Conservation (phyloP, 805 yeast genomes). For the Helenozyma baotianmanensis region DNA sequence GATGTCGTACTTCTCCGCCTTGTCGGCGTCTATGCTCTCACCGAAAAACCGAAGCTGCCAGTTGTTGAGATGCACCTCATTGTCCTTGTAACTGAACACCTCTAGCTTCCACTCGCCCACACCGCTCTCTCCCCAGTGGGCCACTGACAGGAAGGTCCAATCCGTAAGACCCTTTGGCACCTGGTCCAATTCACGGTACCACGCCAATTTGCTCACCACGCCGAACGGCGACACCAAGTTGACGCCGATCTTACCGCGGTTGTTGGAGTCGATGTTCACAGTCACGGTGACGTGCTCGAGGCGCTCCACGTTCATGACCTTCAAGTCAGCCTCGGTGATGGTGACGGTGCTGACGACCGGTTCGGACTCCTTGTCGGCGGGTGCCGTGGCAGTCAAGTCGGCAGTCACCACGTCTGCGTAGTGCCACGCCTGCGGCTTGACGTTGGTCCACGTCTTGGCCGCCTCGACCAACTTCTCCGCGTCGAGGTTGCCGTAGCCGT, state of each 20-base stretch:
- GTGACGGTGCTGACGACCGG: constrained; percentile 27
- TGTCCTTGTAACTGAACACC: constrained; percentile 44
- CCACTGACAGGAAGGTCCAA: constrained; percentile 97
- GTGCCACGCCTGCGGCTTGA: constrained; percentile 89
- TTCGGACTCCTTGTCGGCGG: constrained; percentile 11
- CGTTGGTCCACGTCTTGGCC: constrained; percentile 74
- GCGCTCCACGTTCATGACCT: constrained; percentile 56
- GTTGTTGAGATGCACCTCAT: constrained; percentile 39
- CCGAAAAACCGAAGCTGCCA: constrained; percentile 88
- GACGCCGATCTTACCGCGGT: constrained; percentile 68
- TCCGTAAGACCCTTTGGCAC: constrained; percentile 56
- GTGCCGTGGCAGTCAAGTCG: constrained; percentile 3
- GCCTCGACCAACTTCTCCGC: constrained; percentile 67
- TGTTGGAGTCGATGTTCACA: constrained; percentile 59
- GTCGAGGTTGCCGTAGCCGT: constrained; percentile 91
- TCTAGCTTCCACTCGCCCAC: constrained; percentile 78
- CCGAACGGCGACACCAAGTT: constrained; percentile 73
- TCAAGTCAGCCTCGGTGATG: constrained; percentile 47
- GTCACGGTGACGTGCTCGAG: constrained; percentile 85
- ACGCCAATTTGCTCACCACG: constrained; percentile 67
- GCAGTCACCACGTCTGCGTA: constrained; percentile 39
- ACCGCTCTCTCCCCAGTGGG: constrained; percentile 91
- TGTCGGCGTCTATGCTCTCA: constrained; percentile 58
- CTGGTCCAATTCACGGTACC: constrained; percentile 56
- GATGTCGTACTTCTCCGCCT: constrained; percentile 54